Base-by-base conservation (phyloP, 306 rosid species). In the Fagus crenata region DNA sequence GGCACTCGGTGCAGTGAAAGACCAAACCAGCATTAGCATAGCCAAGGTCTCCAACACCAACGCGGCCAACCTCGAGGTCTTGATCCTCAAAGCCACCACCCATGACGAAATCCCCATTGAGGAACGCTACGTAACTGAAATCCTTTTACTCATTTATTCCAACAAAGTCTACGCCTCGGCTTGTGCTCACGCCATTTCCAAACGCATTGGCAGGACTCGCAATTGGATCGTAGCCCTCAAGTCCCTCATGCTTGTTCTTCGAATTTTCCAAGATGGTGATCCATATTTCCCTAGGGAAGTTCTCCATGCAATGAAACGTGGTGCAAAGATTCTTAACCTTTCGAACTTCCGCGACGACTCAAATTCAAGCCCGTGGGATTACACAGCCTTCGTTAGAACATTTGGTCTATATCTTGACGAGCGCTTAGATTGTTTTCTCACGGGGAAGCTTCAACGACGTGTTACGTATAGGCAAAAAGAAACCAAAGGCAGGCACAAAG, bases 1-100 rank as follows among this genome's bases (percentile, higher is more conserved):
- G 81, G 98, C 97, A 9, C 74, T 92, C 69, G 97, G 97, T 17
- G 97, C 93, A 53, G 97, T 95, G 55, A 95, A 95, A 71, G 99
- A 95, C 79, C 97, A 95, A 53, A 95, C 97, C 14, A 95, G 98
- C 91, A 86, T 95, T 41, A 82, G 99, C 89, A 80, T 95, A 3
- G 97, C 96, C 6, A 95, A 88, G 84, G 97, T 92, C 53, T 78
- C 85, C 53, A 55, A 53, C 79, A 82, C 84, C 22, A 80, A 78
- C 78, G 88, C 90, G 12, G 86, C 88, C 53, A 88, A 84, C 78
- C 84, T 95, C 4, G 97, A 95, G 51, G 89, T 95, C 5, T 60
- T 75, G 6, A 75, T 95, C 76, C 89, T 92, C 28, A 88, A 84
- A 40, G 96, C 97, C 73, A 95, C 99, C 35, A 82, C 96, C 8